Evolutionary conservation across 2,329 filamentous ascomycete species (phyloP), one percentile per base, ranked within the genome.

Genomic region (Fragosphaeria purpurea): DNA sequence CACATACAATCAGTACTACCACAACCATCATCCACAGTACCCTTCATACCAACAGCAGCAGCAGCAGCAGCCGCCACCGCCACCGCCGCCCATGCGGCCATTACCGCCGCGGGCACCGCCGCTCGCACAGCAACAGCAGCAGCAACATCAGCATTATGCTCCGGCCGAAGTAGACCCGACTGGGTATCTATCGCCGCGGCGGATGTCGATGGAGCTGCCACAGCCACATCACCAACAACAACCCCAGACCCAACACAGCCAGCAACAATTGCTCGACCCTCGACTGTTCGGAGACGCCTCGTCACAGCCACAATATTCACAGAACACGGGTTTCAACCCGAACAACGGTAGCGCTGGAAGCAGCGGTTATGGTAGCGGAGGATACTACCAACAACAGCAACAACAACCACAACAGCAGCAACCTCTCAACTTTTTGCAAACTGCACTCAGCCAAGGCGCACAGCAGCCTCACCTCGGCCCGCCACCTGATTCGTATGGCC

Each of bases 201-300:
- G 48, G n/a, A 44, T 47, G 43, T 50, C 55, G 2, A 52, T 51
- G 47, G 50, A 55, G 12, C 37, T 46, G 11, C 30, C 46, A 12
- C 48, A 49, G 10, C 9, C 50, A 2, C 50, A 52, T n/a, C 54
- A 56, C 13, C 50, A 51, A 9, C 51, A 50, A 4, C 47, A 31
- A 1, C 47, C 33, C 0, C 50, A 43, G 13, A 22, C 22, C 22
- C 46, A 22, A 12, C 45, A 1, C 33, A 42, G 40, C 7, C 47
- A 22, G 34, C 47, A 46, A 30, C 43, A 50, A 8, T 45, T 52
- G 0, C 44, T 59, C 6, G 57, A 59, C 12, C 57, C 57, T 3
- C 51, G 56, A 4, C 52, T 58, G 5, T 58, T 59, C 35, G 52
- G 57, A 12, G 57, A 57, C 22, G 34, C 50, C 2, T 41, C 43